phyloP scores from a whole-genome alignment of 805 yeast species.

The Cyberlindnera petersonii region DNA sequence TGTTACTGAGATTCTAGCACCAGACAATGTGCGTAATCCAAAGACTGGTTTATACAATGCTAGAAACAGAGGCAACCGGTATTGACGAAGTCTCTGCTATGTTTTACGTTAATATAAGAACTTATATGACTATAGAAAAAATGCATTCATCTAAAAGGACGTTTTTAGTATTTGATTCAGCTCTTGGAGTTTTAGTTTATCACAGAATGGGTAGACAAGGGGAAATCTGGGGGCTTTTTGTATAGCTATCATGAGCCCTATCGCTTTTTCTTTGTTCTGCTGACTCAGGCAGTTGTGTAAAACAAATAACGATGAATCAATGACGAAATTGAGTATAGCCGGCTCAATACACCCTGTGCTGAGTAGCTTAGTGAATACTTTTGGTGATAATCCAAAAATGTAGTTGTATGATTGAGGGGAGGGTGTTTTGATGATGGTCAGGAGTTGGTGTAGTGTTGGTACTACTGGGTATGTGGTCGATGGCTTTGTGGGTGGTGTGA shows the following conservation, averaged over 20 bases:
- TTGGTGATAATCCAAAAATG: slow-evolving; percentile 31
- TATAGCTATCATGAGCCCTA: slow-evolving; percentile 13
- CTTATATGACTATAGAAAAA: neutral
- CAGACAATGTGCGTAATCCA: slow-evolving; percentile 28
- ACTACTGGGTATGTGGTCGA: slow-evolving; percentile 33
- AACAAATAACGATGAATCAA: slow-evolving; percentile 36
- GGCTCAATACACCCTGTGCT: slow-evolving; percentile 45
- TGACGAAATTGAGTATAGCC: slow-evolving; percentile 42
- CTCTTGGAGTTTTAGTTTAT: slow-evolving; percentile 9
- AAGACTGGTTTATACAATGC: slow-evolving; percentile 22
- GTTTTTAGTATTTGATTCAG: slow-evolving; percentile 4
- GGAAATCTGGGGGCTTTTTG: slow-evolving; percentile 23
- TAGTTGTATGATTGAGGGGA: slow-evolving; percentile 34
- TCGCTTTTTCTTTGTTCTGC: neutral
- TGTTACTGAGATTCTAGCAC: slow-evolving; percentile 37
- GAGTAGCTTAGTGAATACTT: slow-evolving; percentile 32
- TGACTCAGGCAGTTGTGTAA: neutral
- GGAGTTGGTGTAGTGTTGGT: slow-evolving; percentile 46
- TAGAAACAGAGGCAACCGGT: slow-evolving; percentile 6
- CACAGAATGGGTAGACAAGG: slow-evolving; percentile 18
- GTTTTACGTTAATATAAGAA: neutral
- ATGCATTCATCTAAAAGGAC: too few species aligned
- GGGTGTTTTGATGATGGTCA: slow-evolving; percentile 37
- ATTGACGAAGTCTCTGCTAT: neutral
- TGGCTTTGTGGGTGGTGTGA: neutral